Evolutionary conservation across 176 grass and related monocot genomes (phyloP).

Genomic region (Typha latifolia): DNA sequence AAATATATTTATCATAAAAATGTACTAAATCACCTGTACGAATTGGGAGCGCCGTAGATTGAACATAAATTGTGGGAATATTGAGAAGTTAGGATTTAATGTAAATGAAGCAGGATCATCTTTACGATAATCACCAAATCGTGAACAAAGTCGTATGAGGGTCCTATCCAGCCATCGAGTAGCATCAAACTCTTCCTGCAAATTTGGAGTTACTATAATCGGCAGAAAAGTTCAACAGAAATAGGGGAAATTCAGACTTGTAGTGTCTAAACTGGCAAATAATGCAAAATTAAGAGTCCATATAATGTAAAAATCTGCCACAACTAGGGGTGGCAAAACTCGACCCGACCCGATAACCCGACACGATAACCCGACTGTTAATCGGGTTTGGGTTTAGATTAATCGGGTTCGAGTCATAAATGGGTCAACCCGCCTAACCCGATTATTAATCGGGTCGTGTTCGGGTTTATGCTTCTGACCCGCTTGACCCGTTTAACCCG

Average conservation of each 20-base stretch:
- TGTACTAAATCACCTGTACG: conserved; percentile 59
- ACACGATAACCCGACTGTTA: no score
- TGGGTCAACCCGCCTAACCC: no score
- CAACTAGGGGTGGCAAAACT: no score
- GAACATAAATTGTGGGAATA: conserved; percentile 99
- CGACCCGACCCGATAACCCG: no score
- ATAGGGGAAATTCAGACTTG: not conserved
- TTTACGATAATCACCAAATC: conserved; percentile 94
- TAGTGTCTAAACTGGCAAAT: not conserved
- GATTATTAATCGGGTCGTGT: no score
- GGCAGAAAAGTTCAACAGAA: not conserved
- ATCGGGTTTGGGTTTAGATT: no score
- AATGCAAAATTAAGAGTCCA: not conserved
- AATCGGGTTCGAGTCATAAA: no score
- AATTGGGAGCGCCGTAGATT: conserved; percentile 93
- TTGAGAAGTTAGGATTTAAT: conserved; percentile 84
- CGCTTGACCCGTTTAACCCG: no score
- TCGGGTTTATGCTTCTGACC: no score
- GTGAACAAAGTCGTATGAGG: conserved; percentile 80
- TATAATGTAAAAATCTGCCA: not conserved
- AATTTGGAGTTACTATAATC: not conserved
- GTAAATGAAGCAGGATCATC: conserved; percentile 90
- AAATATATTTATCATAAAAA: not conserved
- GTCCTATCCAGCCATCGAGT: conserved; percentile 96
- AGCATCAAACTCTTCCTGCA: conserved; percentile 91